A percentile compares a stretch with the other conserved stretches of the same genome.
phyloP scores from a whole-genome alignment of 441 rosid species.

The Lepidium campestre region DNA sequence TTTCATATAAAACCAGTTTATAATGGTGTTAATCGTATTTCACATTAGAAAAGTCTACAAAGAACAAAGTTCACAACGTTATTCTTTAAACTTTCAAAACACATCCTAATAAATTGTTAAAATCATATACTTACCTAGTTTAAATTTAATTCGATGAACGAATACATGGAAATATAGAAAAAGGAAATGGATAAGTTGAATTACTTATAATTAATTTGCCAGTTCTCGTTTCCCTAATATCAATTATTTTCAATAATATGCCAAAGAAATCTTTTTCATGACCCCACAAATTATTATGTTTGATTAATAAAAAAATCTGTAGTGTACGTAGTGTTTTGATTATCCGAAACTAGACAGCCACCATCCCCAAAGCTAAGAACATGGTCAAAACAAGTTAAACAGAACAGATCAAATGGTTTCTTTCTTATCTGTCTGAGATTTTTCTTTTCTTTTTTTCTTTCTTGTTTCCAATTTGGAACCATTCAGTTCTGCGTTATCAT shows the following conservation, averaged over 20 bases:
- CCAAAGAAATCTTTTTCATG: neutral
- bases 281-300: neutral
- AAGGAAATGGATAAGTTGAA: neutral
- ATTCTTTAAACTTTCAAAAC: too few relatives aligned
- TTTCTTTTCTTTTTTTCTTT: neutral
- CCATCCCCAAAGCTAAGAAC: neutral
- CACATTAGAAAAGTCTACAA: too few relatives aligned
- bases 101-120: neutral
- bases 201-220: neutral
- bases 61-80: too few relatives aligned
- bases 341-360: slow-evolving; percentile 7
- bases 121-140: neutral
- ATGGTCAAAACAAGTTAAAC: slow-evolving; percentile 8
- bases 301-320: neutral
- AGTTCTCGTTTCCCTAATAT: neutral
- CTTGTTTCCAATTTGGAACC: neutral
- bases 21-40: too few relatives aligned
- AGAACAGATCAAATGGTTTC: neutral
- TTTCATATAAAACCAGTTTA: too few relatives aligned
- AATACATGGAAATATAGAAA: neutral
- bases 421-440: neutral
- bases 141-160: neutral
- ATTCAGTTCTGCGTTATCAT: neutral
- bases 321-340: neutral
- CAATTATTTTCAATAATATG: neutral